phyloP scores from a whole-genome alignment of 768 basidiomycete species.

The Erythrobasidium yunnanense region DNA sequence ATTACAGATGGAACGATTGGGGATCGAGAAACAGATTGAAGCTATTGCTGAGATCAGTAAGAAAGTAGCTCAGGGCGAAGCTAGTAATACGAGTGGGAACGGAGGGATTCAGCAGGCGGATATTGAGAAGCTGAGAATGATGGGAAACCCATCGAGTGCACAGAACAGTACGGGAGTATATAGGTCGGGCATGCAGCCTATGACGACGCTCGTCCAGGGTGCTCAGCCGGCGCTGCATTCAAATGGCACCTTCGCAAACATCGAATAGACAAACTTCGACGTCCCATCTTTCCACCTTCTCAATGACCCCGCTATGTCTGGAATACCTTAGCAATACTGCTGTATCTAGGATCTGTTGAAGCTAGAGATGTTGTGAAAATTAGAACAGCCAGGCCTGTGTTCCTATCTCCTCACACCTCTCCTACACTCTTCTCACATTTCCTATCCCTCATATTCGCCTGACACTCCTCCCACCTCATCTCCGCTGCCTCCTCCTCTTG shows the following conservation, averaged over 20 bases:
- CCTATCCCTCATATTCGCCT: no score
- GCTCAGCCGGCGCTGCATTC: neutral
- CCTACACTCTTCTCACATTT: no score
- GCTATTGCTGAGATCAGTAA: conserved; percentile 12
- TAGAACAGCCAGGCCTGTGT: no score
- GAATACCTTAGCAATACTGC: neutral
- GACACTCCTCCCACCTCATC: no score
- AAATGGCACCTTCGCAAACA: neutral
- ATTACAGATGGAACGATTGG: conserved; percentile 61
- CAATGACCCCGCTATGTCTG: neutral
- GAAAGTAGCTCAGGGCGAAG: conserved; percentile 8
- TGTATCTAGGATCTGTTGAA: no score
- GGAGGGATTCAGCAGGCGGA: neutral
- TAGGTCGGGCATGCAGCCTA: conserved; percentile 14
- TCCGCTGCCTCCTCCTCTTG: no score
- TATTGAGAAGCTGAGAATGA: conserved; percentile 1
- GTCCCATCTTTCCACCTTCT: neutral
- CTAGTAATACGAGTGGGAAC: no score
- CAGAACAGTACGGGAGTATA: neutral
- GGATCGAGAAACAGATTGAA: conserved; percentile 33
- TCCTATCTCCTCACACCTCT: no score
- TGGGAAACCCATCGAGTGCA: neutral
- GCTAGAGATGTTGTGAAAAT: neutral
- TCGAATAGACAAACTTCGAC: neutral
- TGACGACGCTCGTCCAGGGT: neutral